Percentiles rank a stretch among this genome's conserved stretches.
These are phyloP conservation scores for Syzygium grande DNA, from an alignment of 345 rosid genomes.

Conservation along the genomic window DNA sequence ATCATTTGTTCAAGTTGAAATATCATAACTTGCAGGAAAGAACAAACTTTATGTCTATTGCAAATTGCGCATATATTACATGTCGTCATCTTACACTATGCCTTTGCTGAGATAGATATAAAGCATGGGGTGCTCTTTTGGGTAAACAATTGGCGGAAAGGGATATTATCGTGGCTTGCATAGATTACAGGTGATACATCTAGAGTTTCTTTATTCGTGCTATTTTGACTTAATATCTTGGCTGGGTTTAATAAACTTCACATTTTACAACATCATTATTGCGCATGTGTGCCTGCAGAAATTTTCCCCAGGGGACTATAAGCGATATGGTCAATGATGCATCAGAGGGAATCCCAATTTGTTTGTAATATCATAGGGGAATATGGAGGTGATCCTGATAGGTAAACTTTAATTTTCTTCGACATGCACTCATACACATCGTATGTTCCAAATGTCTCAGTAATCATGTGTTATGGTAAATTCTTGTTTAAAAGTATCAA, in stretches of 20 bases:
- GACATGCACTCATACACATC: background rate
- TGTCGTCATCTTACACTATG: constrained; percentile 6
- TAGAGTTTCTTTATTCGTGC: background rate
- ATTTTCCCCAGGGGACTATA: constrained; percentile 94
- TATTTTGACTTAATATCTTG: background rate
- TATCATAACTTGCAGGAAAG: background rate
- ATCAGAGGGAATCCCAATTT: constrained; percentile 75
- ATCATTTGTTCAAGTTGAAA: background rate
- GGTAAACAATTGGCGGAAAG: constrained; percentile 93
- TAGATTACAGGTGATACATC: constrained; percentile 74
- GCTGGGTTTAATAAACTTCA: background rate
- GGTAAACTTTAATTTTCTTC: constrained; percentile 20
- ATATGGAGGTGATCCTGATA: constrained; percentile 90
- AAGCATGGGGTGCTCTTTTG: constrained; percentile 98
- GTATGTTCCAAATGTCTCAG: background rate
- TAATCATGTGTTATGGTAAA: background rate
- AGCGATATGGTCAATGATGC: constrained; percentile 84
- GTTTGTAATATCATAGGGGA: constrained; percentile 62
- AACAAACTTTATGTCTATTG: background rate
- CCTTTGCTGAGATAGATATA: constrained; percentile 51
- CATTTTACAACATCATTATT: background rate
- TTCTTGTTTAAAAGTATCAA: background rate
- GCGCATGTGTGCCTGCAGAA: constrained; percentile 36
- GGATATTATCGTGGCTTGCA: constrained; percentile 86
- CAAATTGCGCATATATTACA: background rate